phyloP scores from a whole-genome alignment of 2,329 filamentous ascomycete genomes.

The Westerdykella sp. region DNA sequence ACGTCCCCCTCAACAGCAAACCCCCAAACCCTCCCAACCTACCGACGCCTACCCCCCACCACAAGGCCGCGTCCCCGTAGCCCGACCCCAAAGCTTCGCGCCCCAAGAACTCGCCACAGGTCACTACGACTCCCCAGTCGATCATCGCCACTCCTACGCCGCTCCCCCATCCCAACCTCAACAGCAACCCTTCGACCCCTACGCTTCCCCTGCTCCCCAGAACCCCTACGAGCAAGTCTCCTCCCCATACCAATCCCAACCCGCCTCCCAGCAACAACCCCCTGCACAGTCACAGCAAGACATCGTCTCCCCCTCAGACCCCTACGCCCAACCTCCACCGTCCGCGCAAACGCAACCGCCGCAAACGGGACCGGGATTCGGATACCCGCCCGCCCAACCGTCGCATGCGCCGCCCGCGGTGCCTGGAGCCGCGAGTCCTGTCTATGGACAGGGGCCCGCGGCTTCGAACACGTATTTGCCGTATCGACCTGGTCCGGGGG shows the following conservation, averaged over 20 bases:
- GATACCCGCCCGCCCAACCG: slow-evolving; percentile 30
- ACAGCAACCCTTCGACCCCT: slow-evolving; percentile 24
- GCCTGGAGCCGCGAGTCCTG: slow-evolving; percentile 7
- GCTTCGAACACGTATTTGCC: slow-evolving; percentile 23
- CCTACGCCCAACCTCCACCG: slow-evolving; percentile 24
- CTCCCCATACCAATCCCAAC: slow-evolving; percentile 20
- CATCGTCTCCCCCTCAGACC: slow-evolving; percentile 14
- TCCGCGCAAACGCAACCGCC: slow-evolving; percentile 8
- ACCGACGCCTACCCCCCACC: slow-evolving; percentile 37
- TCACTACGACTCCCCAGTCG: slow-evolving; percentile 44
- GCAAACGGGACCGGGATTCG: slow-evolving; percentile 7
- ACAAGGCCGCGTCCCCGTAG: slow-evolving; percentile 29
- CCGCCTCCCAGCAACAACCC: neutral
- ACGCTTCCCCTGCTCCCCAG: slow-evolving; percentile 15
- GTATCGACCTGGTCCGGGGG: slow-evolving; percentile 24
- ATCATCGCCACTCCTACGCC: slow-evolving; percentile 39
- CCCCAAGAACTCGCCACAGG: slow-evolving; percentile 46
- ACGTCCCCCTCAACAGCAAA: slow-evolving; percentile 27
- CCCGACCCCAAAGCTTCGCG: slow-evolving; percentile 33
- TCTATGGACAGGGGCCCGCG: slow-evolving; percentile 14
- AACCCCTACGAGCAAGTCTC: slow-evolving; percentile 25
- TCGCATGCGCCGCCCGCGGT: slow-evolving; percentile 29
- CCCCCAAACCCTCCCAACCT: slow-evolving; percentile 23
- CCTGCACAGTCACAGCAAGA: neutral
- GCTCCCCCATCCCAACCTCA: slow-evolving; percentile 23